Conservation (phyloP, 164 flowering plant genomes). For the Sedum album region DNA sequence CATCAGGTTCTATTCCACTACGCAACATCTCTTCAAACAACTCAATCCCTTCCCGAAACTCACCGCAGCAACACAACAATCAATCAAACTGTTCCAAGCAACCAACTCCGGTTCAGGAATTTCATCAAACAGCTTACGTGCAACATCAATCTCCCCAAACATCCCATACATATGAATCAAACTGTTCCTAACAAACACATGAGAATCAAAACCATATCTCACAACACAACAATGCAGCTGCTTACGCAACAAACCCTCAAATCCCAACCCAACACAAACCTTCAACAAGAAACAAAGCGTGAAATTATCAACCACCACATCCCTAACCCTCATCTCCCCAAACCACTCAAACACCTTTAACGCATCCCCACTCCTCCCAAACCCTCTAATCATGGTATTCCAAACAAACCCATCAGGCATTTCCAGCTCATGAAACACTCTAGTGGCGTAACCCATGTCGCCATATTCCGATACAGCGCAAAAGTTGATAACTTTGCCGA, state of each 20-base stretch:
- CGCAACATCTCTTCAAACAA: slow-evolving; percentile 30
- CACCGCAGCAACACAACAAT: slow-evolving; percentile 30
- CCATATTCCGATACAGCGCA: slow-evolving; percentile 29
- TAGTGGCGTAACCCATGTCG: slow-evolving; percentile 40
- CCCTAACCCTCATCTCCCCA: slow-evolving; percentile 30
- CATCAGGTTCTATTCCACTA: slow-evolving; percentile 28
- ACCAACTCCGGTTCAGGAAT: slow-evolving; percentile 33
- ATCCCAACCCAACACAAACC: slow-evolving; percentile 27
- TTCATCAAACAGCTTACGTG: slow-evolving; percentile 41
- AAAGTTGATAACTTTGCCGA: slow-evolving; percentile 39
- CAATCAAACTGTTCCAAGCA: slow-evolving; percentile 51
- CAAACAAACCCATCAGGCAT: slow-evolving; percentile 56
- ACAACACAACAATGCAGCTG: slow-evolving; percentile 33
- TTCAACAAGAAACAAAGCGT: slow-evolving; percentile 50
- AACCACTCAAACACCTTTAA: slow-evolving; percentile 30
- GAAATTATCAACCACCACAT: slow-evolving; percentile 38
- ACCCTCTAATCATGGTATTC: slow-evolving; percentile 65
- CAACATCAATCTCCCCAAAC: slow-evolving; percentile 25
- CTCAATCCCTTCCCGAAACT: slow-evolving; percentile 29
- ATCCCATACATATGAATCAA: slow-evolving; percentile 43
- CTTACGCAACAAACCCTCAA: slow-evolving; percentile 24
- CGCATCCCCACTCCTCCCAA: slow-evolving; percentile 23
- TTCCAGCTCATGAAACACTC: slow-evolving; percentile 30
- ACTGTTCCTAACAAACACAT: slow-evolving; percentile 47
- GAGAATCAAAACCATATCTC: slow-evolving; percentile 36